Evolutionary conservation across 1,284 basidiomycete genomes (phyloP).

Genomic region (Tilletia horrida): DNA sequence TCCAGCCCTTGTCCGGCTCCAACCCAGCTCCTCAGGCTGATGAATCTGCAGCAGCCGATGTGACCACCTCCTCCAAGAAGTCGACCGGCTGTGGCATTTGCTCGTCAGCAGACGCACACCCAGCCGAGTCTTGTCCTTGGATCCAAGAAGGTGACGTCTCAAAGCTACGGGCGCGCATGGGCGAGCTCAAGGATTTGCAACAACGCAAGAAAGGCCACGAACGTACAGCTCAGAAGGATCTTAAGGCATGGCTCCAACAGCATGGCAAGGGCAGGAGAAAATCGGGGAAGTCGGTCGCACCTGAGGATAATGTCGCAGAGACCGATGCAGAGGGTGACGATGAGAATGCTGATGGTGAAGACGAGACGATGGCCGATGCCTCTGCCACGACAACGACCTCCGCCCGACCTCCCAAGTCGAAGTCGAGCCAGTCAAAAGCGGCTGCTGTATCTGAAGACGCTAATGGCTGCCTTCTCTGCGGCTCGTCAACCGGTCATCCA

Average conservation of each 20-base stretch:
- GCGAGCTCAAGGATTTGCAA: conserved; percentile 3
- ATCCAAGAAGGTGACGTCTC: not conserved
- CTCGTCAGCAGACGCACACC: not conserved
- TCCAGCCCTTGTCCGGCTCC: not conserved
- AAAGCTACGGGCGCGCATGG: conserved; percentile 1
- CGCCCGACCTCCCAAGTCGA: not conserved
- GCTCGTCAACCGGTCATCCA: not conserved
- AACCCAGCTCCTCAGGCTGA: not conserved
- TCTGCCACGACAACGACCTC: not conserved
- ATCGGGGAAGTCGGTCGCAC: not conserved
- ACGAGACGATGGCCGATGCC: conserved; percentile 11
- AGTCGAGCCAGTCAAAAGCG: not conserved
- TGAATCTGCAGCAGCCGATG: not conserved
- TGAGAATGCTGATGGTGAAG: not conserved
- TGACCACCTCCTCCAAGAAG: not conserved
- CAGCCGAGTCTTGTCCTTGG: not conserved
- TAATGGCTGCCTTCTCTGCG: not conserved
- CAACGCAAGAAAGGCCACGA: conserved; percentile 12
- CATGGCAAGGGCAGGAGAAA: not conserved
- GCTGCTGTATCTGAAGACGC: too few relatives aligned
- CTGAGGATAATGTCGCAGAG: not conserved
- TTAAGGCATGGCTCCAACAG: not conserved
- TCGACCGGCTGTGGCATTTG: conserved; percentile 1
- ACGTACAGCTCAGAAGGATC: conserved; percentile 8
- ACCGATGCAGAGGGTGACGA: conserved; percentile 2